Evolutionary conservation across 2,329 filamentous ascomycete species (phyloP).

Genomic region (Ceratocystis alfenasii): DNA sequence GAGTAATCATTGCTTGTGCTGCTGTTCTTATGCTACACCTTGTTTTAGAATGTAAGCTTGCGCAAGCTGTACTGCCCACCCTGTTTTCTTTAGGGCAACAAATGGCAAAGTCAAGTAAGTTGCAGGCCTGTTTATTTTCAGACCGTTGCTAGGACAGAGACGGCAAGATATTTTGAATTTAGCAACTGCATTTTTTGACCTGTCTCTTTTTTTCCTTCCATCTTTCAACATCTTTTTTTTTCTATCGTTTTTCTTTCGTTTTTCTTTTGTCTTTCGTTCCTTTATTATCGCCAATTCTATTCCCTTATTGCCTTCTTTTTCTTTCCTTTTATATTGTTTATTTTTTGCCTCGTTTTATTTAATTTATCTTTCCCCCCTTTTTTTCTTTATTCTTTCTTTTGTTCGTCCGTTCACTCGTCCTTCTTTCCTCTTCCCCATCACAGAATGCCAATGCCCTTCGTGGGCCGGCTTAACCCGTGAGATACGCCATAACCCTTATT

Average conservation of each 20-base stretch:
- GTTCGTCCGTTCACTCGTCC: neutral
- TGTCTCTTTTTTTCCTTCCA: constrained; percentile 20
- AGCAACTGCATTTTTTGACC: neutral
- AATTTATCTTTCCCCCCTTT: neutral
- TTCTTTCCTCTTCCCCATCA: constrained; percentile 18
- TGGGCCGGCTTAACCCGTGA: constrained; percentile 42
- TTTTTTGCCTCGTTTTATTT: constrained; percentile 21
- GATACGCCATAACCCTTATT: constrained; percentile 25
- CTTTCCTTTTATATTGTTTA: constrained; percentile 14
- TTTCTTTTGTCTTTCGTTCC: constrained; percentile 8
- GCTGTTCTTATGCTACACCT: neutral
- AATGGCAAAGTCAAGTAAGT: neutral
- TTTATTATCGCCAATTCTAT: neutral
- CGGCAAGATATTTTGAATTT: neutral
- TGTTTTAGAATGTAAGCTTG: neutral
- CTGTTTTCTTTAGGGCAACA: neutral
- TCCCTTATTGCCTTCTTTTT: constrained; percentile 10
- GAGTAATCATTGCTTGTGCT: neutral
- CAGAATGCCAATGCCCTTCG: constrained; percentile 42
- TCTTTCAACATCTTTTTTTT: constrained; percentile 23
- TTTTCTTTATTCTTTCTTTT: constrained; percentile 1
- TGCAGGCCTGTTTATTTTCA: constrained; percentile 2
- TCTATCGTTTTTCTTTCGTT: neutral
- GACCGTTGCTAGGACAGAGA: neutral
- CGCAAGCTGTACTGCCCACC: neutral